Evolutionary conservation across 2,329 filamentous ascomycete genomes (phyloP).

Genomic region (Alternaria solani): DNA sequence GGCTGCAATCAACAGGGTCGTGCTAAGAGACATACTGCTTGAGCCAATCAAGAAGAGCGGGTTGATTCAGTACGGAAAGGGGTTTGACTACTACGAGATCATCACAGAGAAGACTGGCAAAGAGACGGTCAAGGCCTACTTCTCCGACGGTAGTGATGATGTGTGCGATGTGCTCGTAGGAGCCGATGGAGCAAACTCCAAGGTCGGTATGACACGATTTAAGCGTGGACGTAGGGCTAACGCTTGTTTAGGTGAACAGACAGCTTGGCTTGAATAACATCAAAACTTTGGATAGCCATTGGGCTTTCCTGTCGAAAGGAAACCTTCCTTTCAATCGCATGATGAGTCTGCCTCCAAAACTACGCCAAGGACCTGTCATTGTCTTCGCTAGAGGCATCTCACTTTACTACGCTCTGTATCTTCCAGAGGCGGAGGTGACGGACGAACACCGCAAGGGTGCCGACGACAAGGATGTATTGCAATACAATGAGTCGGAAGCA

Average conservation of each 20-base stretch:
- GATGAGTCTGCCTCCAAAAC: not conserved
- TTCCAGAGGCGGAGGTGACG: not conserved
- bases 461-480: not conserved
- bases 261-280: not conserved
- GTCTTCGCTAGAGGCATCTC: not conserved
- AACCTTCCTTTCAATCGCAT: not conserved
- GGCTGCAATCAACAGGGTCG: not conserved
- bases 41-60: not conserved
- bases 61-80: not conserved
- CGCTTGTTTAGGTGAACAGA: not conserved
- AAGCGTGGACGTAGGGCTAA: not conserved
- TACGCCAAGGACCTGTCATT: not conserved
- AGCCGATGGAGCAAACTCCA: slow-evolving; percentile 5
- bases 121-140: not conserved
- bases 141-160: slow-evolving; percentile 1
- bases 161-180: slow-evolving; percentile 4
- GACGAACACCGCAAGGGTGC: not conserved
- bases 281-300: not conserved
- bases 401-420: not conserved
- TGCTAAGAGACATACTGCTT: not conserved
- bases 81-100: not conserved
- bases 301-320: not conserved
- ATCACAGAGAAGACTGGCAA: not conserved
- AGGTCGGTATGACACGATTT: not conserved
- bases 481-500: not conserved